Evolutionary conservation across 176 grass and related monocot genomes (phyloP).

Genomic region (Raddia guianensis): DNA sequence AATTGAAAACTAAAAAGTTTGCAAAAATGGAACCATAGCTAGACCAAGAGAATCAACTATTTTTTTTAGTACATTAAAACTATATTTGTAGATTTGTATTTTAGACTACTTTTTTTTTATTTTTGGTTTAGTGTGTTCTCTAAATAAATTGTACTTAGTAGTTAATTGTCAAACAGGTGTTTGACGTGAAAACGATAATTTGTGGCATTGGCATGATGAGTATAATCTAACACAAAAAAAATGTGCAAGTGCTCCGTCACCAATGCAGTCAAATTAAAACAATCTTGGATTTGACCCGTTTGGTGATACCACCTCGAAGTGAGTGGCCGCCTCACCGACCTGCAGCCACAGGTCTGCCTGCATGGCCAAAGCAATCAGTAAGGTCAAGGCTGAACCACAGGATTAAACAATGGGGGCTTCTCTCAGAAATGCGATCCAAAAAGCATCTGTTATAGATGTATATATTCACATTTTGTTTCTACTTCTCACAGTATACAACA

Average conservation of each 20-base stretch:
- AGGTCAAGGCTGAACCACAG: conserved; percentile 1
- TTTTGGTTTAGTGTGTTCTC: no score
- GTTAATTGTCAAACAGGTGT: no score
- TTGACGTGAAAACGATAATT: no score
- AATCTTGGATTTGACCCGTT: conserved; percentile 35
- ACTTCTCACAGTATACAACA: no score
- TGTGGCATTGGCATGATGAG: no score
- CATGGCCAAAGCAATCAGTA: conserved; percentile 16
- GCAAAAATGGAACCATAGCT: no score
- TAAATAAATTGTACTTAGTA: no score
- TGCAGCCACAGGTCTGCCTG: conserved; percentile 2
- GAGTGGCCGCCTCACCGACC: conserved; percentile 34
- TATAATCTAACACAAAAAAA: conserved; percentile 8
- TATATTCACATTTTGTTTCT: not conserved
- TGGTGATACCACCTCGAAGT: conserved; percentile 36
- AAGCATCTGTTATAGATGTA: not conserved
- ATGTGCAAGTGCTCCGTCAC: conserved; percentile 4
- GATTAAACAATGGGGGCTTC: conserved; percentile 36
- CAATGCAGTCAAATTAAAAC: conserved; percentile 39
- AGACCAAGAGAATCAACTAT: no score
- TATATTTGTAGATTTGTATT: no score
- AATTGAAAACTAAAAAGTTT: no score
- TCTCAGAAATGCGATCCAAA: conserved; percentile 14
- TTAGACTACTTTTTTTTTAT: no score
- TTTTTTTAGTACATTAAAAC: no score